These are phyloP conservation scores for Sugiyamaella boreocaroliniensis DNA, from an alignment of 805 yeast species.

Conservation along the genomic window DNA sequence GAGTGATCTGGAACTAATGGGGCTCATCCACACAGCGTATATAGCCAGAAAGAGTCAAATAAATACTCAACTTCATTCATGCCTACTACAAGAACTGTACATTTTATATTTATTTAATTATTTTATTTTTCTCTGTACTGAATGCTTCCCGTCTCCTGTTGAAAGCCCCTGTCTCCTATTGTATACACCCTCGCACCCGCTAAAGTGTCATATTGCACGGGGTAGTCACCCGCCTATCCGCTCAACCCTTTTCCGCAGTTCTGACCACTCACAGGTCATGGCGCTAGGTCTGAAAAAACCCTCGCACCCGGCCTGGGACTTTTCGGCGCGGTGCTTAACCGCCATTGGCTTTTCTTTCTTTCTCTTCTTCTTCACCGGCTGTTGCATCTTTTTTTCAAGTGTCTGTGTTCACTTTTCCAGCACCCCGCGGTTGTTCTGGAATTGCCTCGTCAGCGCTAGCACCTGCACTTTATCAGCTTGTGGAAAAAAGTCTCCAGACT, in stretches of 20 bases:
- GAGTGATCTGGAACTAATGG: no score
- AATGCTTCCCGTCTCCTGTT: no score
- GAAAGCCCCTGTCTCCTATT: no score
- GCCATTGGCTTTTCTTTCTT: slow-evolving; percentile 1
- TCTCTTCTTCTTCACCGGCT: neutral
- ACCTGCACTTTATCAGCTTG: neutral
- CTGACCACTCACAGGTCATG: slow-evolving; percentile 5
- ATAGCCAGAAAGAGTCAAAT: no score
- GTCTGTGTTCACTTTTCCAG: neutral
- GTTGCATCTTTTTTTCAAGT: slow-evolving; percentile 4
- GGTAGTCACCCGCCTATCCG: neutral
- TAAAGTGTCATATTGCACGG: no score
- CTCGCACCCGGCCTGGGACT: neutral
- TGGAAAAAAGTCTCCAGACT: slow-evolving; percentile 2
- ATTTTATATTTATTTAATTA: no score
- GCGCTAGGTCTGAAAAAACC: neutral
- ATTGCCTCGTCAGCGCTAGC: neutral
- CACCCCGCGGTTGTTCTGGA: neutral
- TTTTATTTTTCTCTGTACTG: no score
- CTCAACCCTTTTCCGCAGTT: neutral
- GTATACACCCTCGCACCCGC: neutral
- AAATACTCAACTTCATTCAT: no score
- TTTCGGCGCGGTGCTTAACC: slow-evolving; percentile 1
- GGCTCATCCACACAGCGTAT: no score
- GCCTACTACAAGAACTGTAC: no score